phyloP scores from a whole-genome alignment of 805 yeast species.

The Metschnikowia aberdeeniae region DNA sequence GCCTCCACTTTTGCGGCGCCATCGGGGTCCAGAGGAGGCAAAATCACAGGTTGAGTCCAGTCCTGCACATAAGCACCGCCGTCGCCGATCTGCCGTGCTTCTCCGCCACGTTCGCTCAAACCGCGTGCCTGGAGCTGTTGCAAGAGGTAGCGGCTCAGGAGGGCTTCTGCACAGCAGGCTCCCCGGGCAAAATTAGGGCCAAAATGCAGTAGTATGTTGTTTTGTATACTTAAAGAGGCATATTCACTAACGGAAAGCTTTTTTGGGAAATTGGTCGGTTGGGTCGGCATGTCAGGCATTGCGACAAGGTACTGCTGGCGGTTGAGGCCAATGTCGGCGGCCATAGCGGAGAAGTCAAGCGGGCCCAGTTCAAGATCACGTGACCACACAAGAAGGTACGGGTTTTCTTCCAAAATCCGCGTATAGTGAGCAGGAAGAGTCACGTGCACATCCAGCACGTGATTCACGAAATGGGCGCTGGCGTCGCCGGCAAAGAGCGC shows the following conservation, averaged over 20 bases:
- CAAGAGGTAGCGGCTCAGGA: slow-evolving; percentile 7
- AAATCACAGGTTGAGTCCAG: not conserved
- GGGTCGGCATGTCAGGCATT: not conserved
- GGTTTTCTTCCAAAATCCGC: slow-evolving; percentile 1
- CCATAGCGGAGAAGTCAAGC: slow-evolving; percentile 3
- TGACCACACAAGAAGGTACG: slow-evolving; percentile 8
- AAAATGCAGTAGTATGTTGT: not conserved
- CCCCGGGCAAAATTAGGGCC: not conserved
- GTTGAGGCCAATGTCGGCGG: not conserved
- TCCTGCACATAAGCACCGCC: not conserved
- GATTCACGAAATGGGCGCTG: slow-evolving; percentile 5
- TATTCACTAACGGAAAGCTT: not conserved
- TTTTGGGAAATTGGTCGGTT: not conserved
- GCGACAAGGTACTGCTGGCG: not conserved
- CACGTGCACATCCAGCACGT: slow-evolving; percentile 9
- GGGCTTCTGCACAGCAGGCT: not conserved
- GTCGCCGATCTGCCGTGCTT: not conserved
- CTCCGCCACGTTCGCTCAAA: not conserved
- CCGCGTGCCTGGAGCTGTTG: not conserved
- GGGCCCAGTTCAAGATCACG: slow-evolving; percentile 6
- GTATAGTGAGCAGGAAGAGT: slow-evolving; percentile 6
- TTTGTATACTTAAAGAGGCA: slow-evolving; percentile 1
- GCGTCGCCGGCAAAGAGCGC: not conserved
- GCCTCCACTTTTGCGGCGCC: no score
- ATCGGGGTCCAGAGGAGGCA: not conserved